These are phyloP conservation scores for Tetramitus jugosus DNA, from an alignment of 208 protist species.

Conservation along the genomic window DNA sequence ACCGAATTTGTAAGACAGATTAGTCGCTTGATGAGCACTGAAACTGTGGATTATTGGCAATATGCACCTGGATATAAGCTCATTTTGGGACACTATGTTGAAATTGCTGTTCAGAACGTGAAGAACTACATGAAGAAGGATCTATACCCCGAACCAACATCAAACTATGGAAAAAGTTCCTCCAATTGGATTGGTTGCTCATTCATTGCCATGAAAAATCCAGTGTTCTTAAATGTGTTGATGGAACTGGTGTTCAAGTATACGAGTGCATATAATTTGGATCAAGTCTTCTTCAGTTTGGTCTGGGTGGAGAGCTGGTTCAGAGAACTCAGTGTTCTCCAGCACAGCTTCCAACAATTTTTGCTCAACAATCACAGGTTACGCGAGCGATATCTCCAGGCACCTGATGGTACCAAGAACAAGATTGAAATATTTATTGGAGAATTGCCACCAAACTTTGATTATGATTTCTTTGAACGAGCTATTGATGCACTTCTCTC, in stretches of 20 bases:
- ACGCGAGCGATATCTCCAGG: neutral
- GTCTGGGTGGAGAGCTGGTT: slow-evolving; percentile 11
- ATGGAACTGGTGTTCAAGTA: neutral
- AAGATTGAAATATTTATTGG: slow-evolving; percentile 19
- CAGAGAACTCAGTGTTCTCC: neutral
- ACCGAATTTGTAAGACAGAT: slow-evolving; percentile 2
- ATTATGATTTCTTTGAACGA: slow-evolving; percentile 6
- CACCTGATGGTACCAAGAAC: neutral
- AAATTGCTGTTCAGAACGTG: neutral
- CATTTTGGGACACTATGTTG: neutral
- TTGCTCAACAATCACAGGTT: neutral
- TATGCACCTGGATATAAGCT: neutral
- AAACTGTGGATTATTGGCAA: neutral
- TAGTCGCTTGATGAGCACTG: neutral
- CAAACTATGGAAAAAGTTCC: slow-evolving; percentile 3
- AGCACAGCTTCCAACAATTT: slow-evolving; percentile 1
- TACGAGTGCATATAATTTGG: neutral
- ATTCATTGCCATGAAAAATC: neutral
- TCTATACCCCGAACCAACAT: neutral
- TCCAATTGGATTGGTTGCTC: neutral
- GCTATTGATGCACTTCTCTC: neutral
- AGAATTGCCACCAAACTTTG: neutral
- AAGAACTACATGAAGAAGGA: neutral
- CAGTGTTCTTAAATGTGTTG: neutral
- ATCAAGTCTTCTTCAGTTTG: slow-evolving; percentile 20